phyloP scores from a whole-genome alignment of 371 early-diverging fungal genomes.

The Saksenaea oblongispora region DNA sequence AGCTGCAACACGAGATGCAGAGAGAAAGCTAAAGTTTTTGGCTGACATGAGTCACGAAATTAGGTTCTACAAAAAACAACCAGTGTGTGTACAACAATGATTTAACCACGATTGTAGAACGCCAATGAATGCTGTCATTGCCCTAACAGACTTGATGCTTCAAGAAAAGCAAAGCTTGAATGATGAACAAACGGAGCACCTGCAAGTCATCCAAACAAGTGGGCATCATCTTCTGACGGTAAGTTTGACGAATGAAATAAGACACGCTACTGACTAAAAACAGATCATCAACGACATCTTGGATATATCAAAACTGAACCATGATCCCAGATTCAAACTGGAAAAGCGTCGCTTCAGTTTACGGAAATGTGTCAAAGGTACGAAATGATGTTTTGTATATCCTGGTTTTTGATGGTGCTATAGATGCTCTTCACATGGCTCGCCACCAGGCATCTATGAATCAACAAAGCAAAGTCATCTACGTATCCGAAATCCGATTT shows the following conservation, averaged over 20 bases:
- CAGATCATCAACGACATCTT: slow-evolving; percentile 64
- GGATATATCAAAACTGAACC: slow-evolving; percentile 62
- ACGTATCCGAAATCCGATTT: slow-evolving; percentile 54
- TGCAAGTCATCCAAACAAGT: slow-evolving; percentile 62
- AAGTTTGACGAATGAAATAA: slow-evolving; percentile 6
- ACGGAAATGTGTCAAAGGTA: slow-evolving; percentile 64
- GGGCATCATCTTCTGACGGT: slow-evolving; percentile 63
- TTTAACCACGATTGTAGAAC: slow-evolving; percentile 31
- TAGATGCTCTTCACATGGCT: slow-evolving; percentile 53
- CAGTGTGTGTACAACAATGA: neutral
- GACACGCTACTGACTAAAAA: neutral
- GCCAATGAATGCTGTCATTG: slow-evolving; percentile 67
- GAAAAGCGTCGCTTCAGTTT: slow-evolving; percentile 57
- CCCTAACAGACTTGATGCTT: slow-evolving; percentile 56
- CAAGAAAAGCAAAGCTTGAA: slow-evolving; percentile 54
- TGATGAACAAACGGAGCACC: slow-evolving; percentile 53
- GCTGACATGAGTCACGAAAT: slow-evolving; percentile 62
- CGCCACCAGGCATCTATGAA: slow-evolving; percentile 50
- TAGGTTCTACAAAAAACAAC: slow-evolving; percentile 19
- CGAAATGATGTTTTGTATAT: neutral
- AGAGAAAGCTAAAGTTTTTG: slow-evolving; percentile 62
- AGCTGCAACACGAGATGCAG: slow-evolving; percentile 54
- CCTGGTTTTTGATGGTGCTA: neutral
- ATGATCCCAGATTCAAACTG: slow-evolving; percentile 60
- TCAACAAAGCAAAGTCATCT: slow-evolving; percentile 45